Conservation (phyloP, 1,139 yeast species). For the Candida labiduridarum region DNA sequence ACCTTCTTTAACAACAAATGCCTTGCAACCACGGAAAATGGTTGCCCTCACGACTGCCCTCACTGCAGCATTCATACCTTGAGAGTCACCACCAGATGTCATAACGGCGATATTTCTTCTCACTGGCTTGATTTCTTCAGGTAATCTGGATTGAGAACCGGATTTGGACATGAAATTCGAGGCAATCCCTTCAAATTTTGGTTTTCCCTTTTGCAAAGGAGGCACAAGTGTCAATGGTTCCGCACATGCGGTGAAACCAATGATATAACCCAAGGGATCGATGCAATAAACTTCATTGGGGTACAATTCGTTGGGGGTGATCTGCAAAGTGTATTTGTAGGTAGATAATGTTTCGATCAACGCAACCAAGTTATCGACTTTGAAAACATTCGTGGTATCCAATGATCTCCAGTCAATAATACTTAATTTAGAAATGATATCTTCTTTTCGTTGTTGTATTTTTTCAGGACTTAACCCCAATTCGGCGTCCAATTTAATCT, state of each 20-base stretch:
- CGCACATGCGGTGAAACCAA: constrained; percentile 64
- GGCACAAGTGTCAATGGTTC: constrained; percentile 62
- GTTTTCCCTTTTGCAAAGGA: constrained; percentile 26
- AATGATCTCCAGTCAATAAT: constrained; percentile 55
- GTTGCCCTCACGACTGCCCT: constrained; percentile 80
- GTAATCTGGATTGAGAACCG: constrained; percentile 18
- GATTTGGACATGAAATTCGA: constrained; percentile 16
- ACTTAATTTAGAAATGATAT: constrained; percentile 28
- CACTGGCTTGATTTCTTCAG: constrained; percentile 7
- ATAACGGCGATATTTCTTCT: constrained; percentile 67
- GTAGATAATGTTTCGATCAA: constrained; percentile 35
- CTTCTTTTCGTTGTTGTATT: constrained; percentile 25
- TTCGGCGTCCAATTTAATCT: constrained; percentile 26
- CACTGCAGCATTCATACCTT: constrained; percentile 84
- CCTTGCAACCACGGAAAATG: constrained; percentile 69
- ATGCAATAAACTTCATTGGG: constrained; percentile 69
- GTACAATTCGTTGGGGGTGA: constrained; percentile 62
- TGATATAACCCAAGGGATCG: constrained; percentile 67
- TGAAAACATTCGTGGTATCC: constrained; percentile 43
- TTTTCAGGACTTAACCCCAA: constrained; percentile 30
- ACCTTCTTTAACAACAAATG: constrained; percentile 75
- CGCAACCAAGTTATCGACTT: constrained; percentile 34
- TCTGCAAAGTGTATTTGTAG: constrained; percentile 32
- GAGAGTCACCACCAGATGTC: constrained; percentile 90
- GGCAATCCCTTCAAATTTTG: constrained; percentile 6